Evolutionary conservation across 2,329 filamentous ascomycete species (phyloP).

Genomic region (Colletotrichum sp.): DNA sequence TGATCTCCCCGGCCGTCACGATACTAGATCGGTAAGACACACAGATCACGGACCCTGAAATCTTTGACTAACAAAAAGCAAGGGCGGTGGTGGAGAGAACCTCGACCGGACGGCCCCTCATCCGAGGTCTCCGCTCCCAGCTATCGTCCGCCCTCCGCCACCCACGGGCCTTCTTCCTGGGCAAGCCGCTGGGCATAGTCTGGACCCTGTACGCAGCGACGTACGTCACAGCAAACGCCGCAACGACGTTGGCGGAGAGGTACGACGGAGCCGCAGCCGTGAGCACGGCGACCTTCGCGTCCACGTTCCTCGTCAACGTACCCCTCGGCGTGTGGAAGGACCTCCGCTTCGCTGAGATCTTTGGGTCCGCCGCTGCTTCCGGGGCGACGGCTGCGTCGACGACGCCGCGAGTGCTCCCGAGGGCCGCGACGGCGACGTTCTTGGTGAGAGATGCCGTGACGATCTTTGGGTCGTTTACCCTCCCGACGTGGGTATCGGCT

Average conservation of each 20-base stretch:
- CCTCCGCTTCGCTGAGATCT: constrained; percentile 33
- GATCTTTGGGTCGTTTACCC: constrained; percentile 35
- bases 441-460: constrained; percentile 34
- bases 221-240: constrained; percentile 30
- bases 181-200: constrained; percentile 29
- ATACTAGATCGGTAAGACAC: constrained; percentile 30
- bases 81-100: constrained; percentile 23
- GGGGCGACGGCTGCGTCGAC: not conserved
- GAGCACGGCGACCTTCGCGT: constrained; percentile 24
- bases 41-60: not conserved
- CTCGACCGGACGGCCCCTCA: constrained; percentile 15
- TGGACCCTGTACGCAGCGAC: constrained; percentile 34
- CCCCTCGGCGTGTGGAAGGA: constrained; percentile 36
- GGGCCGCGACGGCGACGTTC: constrained; percentile 29
- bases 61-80: not conserved
- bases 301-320: constrained; percentile 34
- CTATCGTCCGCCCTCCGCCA: constrained; percentile 17
- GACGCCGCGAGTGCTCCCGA: constrained; percentile 20
- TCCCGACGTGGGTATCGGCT: constrained; percentile 29
- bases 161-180: constrained; percentile 28
- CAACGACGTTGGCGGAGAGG: constrained; percentile 29
- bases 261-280: constrained; percentile 27
- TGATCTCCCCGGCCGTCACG: constrained; percentile 31
- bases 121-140: constrained; percentile 11
- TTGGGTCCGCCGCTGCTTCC: constrained; percentile 22